A percentile compares a stretch with the other conserved stretches of the same genome.
Conservation (phyloP, 148 eudicot species). For the Tetragonia tetragonoides region DNA sequence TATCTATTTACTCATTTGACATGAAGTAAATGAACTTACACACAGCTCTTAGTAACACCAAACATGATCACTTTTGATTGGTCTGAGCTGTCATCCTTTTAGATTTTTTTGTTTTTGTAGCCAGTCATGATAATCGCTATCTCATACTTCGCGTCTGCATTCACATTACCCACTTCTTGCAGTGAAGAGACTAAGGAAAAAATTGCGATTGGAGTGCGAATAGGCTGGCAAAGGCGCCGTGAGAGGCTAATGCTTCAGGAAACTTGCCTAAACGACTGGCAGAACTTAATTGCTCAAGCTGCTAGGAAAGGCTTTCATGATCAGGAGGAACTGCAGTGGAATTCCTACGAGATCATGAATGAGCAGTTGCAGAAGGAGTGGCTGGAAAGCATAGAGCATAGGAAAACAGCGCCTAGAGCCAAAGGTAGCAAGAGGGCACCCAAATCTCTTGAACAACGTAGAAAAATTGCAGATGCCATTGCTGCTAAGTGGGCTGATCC, state of each 20-base stretch:
- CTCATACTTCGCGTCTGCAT: not conserved
- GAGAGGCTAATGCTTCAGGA: slow-evolving; percentile 59
- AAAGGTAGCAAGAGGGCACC: slow-evolving; percentile 75
- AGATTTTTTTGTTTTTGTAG: too few species aligned
- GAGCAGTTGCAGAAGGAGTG: slow-evolving; percentile 64
- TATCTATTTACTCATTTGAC: not conserved
- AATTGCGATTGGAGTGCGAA: slow-evolving; percentile 69
- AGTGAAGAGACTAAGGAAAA: slow-evolving; percentile 75
- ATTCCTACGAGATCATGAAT: slow-evolving; percentile 64
- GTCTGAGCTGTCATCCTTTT: not conserved
- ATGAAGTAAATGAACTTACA: not conserved
- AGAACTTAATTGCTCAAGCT: slow-evolving; percentile 73
- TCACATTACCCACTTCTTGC: slow-evolving; percentile 23
- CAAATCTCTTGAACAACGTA: slow-evolving; percentile 75
- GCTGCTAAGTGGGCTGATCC: slow-evolving; percentile 99
- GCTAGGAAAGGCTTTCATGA: slow-evolving; percentile 57
- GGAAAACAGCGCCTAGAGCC: slow-evolving; percentile 41
- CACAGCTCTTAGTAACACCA: not conserved
- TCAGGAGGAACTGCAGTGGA: slow-evolving; percentile 83
- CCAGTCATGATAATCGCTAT: not conserved
- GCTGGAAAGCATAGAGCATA: slow-evolving; percentile 59
- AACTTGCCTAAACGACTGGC: slow-evolving; percentile 73
- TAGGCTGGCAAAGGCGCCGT: slow-evolving; percentile 79
- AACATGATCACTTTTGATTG: not conserved
- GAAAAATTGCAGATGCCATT: slow-evolving; percentile 82